Base-by-base conservation (phyloP, 129 eudicot species). In the Chrysanthemum seticuspe region DNA sequence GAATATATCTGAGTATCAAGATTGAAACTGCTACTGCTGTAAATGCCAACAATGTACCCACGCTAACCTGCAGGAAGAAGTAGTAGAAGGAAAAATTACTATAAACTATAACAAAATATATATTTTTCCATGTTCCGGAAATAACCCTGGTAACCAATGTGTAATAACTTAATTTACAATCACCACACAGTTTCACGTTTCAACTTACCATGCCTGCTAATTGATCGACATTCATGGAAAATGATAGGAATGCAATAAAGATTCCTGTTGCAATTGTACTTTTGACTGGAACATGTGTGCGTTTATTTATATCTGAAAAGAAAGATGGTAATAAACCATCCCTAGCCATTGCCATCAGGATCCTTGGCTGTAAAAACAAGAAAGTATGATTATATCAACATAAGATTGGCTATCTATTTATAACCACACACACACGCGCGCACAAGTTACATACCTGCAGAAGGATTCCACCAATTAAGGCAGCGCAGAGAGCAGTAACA, bases 321-420 rank as follows among this genome's bases (percentile, higher is more conserved):
- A 86, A 86, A 48, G 91, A 69, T 23, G 91, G 91, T 58, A 86
- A 60, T 81, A 86, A 76, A 62, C 91, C 91, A 73, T 86, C 91
- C 71, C 91, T 83, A 31, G 91, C 91, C 91, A 86, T 86, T 68
- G 91, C 86, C 91, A 86, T 86, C 48, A 86, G 76, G 75, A 86
- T 83, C 21, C 91, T 84, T 4, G 91, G 91, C 91, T 86, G 87
- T 70, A 71, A 80, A 23, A n/a, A 11, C 74, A 79, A 77, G 52
- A 71, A 57, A 8, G 44, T 66, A 13, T 58, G 8, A 36, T 6
- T 36, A 36, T 36, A 36, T 36, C 45, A 36, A 36, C 45, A 36
- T 36, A 36, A 36, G 8, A 36, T 36, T 7, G 45, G 45, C 45
- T 0, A 5, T 36, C 8, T 36, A 36, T 36, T 5, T 36, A 53